phyloP scores from a whole-genome alignment of 192 early-diverging fungal genomes.

The Globomyces pollinis-pini region DNA sequence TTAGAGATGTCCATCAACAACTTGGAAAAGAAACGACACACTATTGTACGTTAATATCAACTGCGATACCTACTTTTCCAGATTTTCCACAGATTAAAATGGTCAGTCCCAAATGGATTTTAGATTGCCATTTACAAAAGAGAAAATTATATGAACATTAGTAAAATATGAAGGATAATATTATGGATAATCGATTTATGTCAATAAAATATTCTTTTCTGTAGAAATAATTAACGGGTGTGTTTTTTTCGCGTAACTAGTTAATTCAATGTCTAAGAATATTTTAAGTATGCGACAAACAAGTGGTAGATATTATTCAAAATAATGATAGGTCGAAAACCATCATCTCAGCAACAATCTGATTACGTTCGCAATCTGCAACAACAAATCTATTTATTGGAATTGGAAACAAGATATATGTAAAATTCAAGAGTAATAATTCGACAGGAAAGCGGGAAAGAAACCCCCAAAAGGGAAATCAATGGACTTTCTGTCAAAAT shows the following conservation, averaged over 20 bases:
- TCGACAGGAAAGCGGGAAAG: constrained; percentile 12
- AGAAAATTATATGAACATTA: neutral
- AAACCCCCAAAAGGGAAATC: constrained; percentile 10
- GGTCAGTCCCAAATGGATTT: constrained; percentile 1
- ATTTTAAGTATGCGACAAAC: constrained; percentile 10
- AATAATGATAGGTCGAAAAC: neutral
- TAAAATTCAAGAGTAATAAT: constrained; percentile 8
- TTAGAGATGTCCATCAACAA: constrained; percentile 5
- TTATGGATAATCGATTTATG: neutral
- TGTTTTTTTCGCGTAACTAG: neutral
- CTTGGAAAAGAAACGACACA: constrained; percentile 1
- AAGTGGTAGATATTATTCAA: neutral
- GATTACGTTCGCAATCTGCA: constrained; percentile 52
- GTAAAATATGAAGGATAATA: too few species aligned
- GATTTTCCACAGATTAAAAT: neutral
- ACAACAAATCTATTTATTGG: constrained; percentile 53
- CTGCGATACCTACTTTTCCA: neutral
- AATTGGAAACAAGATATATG: constrained; percentile 54
- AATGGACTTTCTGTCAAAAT: constrained; percentile 2
- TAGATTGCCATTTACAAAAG: neutral
- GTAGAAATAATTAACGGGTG: neutral
- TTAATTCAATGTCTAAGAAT: neutral
- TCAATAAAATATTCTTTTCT: neutral
- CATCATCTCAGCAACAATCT: neutral
- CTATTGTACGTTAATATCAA: constrained; percentile 5